phyloP scores from a whole-genome alignment of 106 monocot species.

The Vanilla planifolia region DNA sequence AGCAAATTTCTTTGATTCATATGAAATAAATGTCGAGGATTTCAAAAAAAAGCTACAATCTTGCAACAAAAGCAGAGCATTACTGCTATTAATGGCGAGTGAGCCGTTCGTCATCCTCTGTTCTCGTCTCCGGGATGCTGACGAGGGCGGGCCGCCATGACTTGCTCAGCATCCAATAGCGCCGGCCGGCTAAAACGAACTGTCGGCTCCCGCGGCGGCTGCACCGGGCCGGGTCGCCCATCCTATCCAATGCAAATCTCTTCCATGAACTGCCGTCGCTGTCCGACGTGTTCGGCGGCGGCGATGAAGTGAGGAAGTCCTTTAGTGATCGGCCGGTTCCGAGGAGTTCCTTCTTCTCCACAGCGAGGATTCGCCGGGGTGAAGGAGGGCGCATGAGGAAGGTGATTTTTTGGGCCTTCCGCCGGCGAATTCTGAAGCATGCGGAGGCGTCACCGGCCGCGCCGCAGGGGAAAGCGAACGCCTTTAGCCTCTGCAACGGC shows the following conservation, averaged over 20 bases:
- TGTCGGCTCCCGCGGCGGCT: background rate
- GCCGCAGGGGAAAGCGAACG: background rate
- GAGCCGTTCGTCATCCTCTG: too few species aligned
- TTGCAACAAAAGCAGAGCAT: too few species aligned
- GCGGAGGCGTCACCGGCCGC: background rate
- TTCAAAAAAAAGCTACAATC: too few species aligned
- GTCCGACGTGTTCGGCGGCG: background rate
- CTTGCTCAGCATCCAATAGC: background rate
- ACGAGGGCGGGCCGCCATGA: background rate
- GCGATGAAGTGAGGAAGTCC: background rate
- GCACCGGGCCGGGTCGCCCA: background rate
- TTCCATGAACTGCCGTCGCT: background rate
- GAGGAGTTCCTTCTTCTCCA: too few species aligned
- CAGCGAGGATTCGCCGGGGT: background rate
- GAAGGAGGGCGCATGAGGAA: background rate
- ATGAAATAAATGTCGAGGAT: too few species aligned
- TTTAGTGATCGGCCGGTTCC: background rate
- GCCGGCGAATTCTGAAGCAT: background rate
- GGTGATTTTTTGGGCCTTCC: background rate
- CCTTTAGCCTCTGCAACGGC: constrained; percentile 1
- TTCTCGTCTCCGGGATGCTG: background rate
- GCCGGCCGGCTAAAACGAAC: background rate
- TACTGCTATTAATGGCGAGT: too few species aligned
- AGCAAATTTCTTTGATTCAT: too few species aligned
- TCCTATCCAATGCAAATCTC: background rate